Evolutionary conservation across 2,329 filamentous ascomycete species (phyloP).

Genomic region (Eutypa lata): DNA sequence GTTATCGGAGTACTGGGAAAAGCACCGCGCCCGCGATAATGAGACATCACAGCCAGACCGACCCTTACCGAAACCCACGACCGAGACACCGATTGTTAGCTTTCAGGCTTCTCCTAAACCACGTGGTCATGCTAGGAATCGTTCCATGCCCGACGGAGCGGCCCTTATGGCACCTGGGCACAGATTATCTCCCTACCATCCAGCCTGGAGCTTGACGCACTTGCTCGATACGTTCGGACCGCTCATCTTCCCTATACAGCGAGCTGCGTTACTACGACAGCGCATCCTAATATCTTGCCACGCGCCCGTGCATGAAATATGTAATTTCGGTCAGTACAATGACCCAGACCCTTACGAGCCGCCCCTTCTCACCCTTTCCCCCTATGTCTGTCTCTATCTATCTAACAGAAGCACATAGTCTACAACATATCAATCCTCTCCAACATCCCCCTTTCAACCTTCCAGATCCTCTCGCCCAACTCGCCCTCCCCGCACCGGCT

Average conservation of each 20-base stretch:
- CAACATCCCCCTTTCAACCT: slow-evolving; percentile 74
- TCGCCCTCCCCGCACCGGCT: slow-evolving; percentile 61
- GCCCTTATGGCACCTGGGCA: slow-evolving; percentile 59
- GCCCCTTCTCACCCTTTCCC: not conserved
- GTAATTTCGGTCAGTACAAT: slow-evolving; percentile 80
- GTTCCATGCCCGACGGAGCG: slow-evolving; percentile 61
- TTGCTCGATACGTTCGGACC: slow-evolving; percentile 85
- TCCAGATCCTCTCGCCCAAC: slow-evolving; percentile 62
- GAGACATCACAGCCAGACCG: slow-evolving; percentile 32
- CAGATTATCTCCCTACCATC: slow-evolving; percentile 73
- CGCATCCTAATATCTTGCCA: slow-evolving; percentile 84
- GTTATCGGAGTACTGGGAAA: slow-evolving; percentile 80
- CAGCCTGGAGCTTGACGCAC: slow-evolving; percentile 75
- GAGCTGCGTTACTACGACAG: slow-evolving; percentile 81
- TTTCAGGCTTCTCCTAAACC: slow-evolving; percentile 34
- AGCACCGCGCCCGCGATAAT: slow-evolving; percentile 45
- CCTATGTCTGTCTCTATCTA: not conserved
- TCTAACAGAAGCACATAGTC: slow-evolving; percentile 51
- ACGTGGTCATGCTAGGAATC: slow-evolving; percentile 49
- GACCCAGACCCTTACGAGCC: too few relatives aligned
- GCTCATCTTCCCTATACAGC: slow-evolving; percentile 85
- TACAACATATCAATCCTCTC: slow-evolving; percentile 93
- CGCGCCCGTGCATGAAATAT: slow-evolving; percentile 79
- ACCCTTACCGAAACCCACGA: slow-evolving; percentile 37
- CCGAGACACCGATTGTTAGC: slow-evolving; percentile 49